Conservation (phyloP, 768 basidiomycete genomes). For the Solioccasus polychromus region DNA sequence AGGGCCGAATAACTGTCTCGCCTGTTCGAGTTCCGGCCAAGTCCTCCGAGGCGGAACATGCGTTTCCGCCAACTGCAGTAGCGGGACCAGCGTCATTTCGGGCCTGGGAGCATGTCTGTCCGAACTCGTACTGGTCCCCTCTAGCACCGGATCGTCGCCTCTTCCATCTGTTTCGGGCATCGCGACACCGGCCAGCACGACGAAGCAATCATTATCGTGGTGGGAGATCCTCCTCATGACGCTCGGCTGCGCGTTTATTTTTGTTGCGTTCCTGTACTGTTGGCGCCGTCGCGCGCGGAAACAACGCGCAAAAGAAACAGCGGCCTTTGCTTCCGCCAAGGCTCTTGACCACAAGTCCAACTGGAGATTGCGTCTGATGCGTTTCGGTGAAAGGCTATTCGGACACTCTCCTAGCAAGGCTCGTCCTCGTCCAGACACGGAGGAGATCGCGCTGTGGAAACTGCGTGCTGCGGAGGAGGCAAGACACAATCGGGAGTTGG, state of each 20-base stretch:
- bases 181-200: constrained; percentile 43
- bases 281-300: constrained; percentile 72
- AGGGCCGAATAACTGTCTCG: constrained; percentile 66
- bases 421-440: constrained; percentile 30
- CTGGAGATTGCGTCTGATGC: constrained; percentile 57
- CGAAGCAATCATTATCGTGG: constrained; percentile 53
- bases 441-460: constrained; percentile 51
- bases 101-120: constrained; percentile 78
- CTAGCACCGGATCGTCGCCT: constrained; percentile 33
- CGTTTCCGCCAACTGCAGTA: constrained; percentile 57
- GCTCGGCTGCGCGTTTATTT: constrained; percentile 77
- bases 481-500: constrained; percentile 45
- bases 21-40: constrained; percentile 60
- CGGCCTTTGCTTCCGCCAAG: constrained; percentile 60
- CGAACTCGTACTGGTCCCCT: constrained; percentile 61
- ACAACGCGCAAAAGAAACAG: constrained; percentile 64
- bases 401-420: constrained; percentile 38
- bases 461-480: constrained; percentile 50
- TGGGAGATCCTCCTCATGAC: constrained; percentile 87
- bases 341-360: constrained; percentile 42
- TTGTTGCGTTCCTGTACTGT: constrained; percentile 59
- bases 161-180: constrained; percentile 59
- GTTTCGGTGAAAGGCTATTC: constrained; percentile 59
- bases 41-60: constrained; percentile 69
- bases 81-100: constrained; percentile 53